phyloP scores from a whole-genome alignment of 163 green algal genomes.

The Volvox carteri region DNA sequence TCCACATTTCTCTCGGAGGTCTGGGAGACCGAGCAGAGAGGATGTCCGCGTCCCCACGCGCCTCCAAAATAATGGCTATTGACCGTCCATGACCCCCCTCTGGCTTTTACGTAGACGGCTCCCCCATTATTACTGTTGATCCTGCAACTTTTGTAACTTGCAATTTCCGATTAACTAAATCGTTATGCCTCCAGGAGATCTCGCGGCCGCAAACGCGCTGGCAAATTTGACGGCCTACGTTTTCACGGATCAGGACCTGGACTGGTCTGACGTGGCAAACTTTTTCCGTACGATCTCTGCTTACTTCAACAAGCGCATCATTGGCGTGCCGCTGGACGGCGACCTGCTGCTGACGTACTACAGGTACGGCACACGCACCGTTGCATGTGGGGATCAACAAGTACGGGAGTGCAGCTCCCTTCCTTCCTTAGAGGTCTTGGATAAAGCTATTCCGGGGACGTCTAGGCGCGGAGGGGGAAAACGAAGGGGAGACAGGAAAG shows the following conservation, averaged over 20 bases:
- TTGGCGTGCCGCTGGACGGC: constrained; percentile 15
- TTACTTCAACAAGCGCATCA: not conserved
- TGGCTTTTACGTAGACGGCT: too few species aligned
- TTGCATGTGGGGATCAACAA: not conserved
- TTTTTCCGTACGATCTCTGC: constrained; percentile 25
- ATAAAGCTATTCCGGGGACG: too few species aligned
- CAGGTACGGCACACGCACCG: not conserved
- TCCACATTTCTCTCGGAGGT: too few species aligned
- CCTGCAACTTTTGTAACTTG: too few species aligned
- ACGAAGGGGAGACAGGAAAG: too few species aligned
- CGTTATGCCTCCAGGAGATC: not conserved
- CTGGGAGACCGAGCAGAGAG: too few species aligned
- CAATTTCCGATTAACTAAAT: not conserved
- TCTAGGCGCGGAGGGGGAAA: too few species aligned
- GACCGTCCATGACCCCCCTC: too few species aligned
- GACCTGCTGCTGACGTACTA: constrained; percentile 55
- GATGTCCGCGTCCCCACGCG: too few species aligned
- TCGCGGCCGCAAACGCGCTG: not conserved
- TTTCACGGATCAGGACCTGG: not conserved
- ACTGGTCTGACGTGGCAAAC: constrained; percentile 6
- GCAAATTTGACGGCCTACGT: not conserved
- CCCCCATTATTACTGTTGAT: too few species aligned
- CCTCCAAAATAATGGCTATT: too few species aligned
- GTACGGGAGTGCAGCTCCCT: not conserved
- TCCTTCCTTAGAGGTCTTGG: not conserved